Evolutionary conservation across 768 basidiomycete genomes (phyloP).

Genomic region (Naematelia encephala): DNA sequence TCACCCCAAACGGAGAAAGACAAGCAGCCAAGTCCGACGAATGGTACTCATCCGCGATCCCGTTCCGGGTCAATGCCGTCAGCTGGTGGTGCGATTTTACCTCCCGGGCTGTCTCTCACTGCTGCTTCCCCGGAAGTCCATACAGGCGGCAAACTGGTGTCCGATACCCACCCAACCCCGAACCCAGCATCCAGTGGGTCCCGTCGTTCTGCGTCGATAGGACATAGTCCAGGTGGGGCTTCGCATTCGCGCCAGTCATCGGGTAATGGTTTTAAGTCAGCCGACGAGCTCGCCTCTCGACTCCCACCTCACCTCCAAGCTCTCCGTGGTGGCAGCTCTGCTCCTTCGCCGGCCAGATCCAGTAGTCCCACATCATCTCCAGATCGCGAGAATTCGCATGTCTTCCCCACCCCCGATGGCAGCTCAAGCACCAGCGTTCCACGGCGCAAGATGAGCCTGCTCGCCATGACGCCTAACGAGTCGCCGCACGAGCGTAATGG

Average conservation of each 20-base stretch:
- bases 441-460: constrained; percentile 22
- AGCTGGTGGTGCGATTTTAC: constrained; percentile 21
- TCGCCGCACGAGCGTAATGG: constrained; percentile 1
- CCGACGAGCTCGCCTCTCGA: constrained; percentile 55
- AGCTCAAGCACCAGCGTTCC: constrained; percentile 3
- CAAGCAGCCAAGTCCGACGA: not conserved
- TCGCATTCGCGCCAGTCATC: not conserved
- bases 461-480: constrained; percentile 42
- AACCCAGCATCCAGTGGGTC: not conserved
- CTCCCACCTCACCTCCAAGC: constrained; percentile 58
- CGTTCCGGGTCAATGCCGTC: not conserved
- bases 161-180: constrained; percentile 28
- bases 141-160: constrained; percentile 8
- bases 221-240: not conserved
- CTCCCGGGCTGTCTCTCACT: constrained; percentile 26
- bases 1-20: not conserved
- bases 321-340: constrained; percentile 47
- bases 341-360: constrained; percentile 29
- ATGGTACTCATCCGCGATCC: not conserved
- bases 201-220: constrained; percentile 5
- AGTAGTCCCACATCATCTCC: constrained; percentile 32
- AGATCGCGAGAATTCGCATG: constrained; percentile 24
- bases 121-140: constrained; percentile 24
- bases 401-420: constrained; percentile 9
- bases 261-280: constrained; percentile 22